Base-by-base conservation (phyloP, 805 yeast species). In the Wickerhamiella dianesei region DNA sequence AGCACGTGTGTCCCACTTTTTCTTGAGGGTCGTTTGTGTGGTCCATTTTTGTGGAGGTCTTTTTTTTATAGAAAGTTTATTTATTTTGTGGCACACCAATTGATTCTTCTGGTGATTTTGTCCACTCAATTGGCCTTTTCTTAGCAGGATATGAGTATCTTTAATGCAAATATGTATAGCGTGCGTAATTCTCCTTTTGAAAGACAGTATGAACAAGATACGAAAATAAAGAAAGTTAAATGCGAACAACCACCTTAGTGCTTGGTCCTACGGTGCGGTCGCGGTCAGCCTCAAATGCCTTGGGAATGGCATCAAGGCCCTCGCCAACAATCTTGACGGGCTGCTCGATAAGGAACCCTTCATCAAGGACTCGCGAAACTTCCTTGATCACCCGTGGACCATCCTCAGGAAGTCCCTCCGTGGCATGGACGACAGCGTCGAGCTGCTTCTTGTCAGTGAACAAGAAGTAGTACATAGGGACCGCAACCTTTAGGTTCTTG, bases 241-340 rank as follows among this genome's bases (percentile, higher is more conserved):
- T 6, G 4, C 46, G 41, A 21, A 56, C 48, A 40, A 56, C 58
- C 20, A 54, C 40, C 43, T 55, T 54, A 39, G 41, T 41, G 20
- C 53, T 56, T 4, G 51, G 47, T 12, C 49, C 54, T n/a, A 57
- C 56, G 37, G n/a, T n/a, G n/a, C n/a, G n/a, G n/a, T 51, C 45
- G 29, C 47, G 51, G 32, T 44, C 40, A 16, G 39, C 25, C 21
- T 44, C 48, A 21, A 50, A 17, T 4, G 52, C 58, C 18, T 42
- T 43, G 22, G 56, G 55, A 19, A 53, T 44, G 12, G 40, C 35
- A 18, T 50, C 55, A 16, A 56, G 46, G 6, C 59, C 46, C 35
- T 21, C 37, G n/a, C 46, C 46, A 14, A 48, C 48, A 3, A 57
- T 54, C 9, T 40, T 29, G 9, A 45, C 21, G 4, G 53, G 51